A percentile compares a stretch with the other conserved stretches of the same genome.
phyloP scores from a whole-genome alignment of 768 basidiomycete genomes.

The Lactarius psammicola region DNA sequence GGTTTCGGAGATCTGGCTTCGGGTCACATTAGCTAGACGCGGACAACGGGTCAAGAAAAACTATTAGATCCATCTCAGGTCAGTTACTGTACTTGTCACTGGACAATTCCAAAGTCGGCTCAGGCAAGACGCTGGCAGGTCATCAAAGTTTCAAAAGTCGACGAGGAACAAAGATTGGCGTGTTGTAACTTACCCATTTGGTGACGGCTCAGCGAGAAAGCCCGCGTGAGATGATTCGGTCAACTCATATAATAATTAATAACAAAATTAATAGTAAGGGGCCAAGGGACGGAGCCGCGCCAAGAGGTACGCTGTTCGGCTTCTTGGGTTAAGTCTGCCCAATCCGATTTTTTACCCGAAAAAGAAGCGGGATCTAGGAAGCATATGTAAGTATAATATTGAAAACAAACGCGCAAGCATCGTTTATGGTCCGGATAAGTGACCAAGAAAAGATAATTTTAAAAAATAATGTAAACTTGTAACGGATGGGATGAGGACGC shows the following conservation, averaged over 20 bases:
- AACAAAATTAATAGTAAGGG: neutral
- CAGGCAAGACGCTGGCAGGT: neutral
- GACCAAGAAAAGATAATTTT: neutral
- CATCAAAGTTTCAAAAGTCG: neutral
- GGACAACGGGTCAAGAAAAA: neutral
- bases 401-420: neutral
- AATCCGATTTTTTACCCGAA: constrained; percentile 9
- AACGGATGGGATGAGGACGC: neutral
- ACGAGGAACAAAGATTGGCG: constrained; percentile 5
- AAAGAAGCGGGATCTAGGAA: constrained; percentile 18
- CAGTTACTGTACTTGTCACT: neutral
- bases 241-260: neutral
- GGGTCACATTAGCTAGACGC: constrained; percentile 12
- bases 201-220: neutral
- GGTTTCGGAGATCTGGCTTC: constrained; percentile 22
- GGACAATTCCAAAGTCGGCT: neutral
- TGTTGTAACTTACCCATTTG: constrained; percentile 4
- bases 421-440: neutral
- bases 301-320: constrained; percentile 3
- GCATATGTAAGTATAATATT: constrained; percentile 3
- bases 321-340: constrained; percentile 20
- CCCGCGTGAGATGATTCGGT: neutral
- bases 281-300: neutral
- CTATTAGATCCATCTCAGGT: neutral
- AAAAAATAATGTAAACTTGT: neutral